A percentile compares a stretch with the other conserved stretches of the same genome.
These are phyloP conservation scores for Pisolithus microcarpus DNA, from an alignment of 768 basidiomycete species.

Conservation along the genomic window DNA sequence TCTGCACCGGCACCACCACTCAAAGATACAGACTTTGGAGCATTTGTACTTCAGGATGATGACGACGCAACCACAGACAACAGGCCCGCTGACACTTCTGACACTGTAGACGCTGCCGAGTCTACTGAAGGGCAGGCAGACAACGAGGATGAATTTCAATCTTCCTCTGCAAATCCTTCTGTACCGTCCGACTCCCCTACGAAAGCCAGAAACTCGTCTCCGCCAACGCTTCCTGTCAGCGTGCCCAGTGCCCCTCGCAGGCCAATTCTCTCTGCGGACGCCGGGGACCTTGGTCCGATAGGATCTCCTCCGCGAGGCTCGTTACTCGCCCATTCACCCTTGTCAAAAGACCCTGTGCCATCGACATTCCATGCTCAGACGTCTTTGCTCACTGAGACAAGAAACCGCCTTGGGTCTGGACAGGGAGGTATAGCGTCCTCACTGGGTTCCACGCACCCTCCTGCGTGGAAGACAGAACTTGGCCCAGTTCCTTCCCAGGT, in stretches of 20 bases:
- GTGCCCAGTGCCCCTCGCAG: conserved; percentile 43
- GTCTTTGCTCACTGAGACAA: conserved; percentile 31
- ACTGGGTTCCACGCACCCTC: conserved; percentile 35
- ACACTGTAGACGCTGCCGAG: conserved; percentile 13
- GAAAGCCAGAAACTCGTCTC: conserved; percentile 30
- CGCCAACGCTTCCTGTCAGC: conserved; percentile 49
- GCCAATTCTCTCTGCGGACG: conserved; percentile 27
- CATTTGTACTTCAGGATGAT: conserved; percentile 62
- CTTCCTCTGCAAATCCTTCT: conserved; percentile 1
- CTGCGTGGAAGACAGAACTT: conserved; percentile 23
- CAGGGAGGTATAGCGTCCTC: conserved; percentile 53
- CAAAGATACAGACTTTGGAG: conserved; percentile 67
- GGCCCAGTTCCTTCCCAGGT: conserved; percentile 18
- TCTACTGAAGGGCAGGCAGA: conserved; percentile 8
- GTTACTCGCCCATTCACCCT: conserved; percentile 48
- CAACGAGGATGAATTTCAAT: conserved; percentile 2
- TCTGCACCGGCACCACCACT: conserved; percentile 75
- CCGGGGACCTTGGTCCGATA: conserved; percentile 71
- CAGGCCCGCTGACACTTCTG: neutral
- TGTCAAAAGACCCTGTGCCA: conserved; percentile 28
- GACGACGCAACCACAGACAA: conserved; percentile 20
- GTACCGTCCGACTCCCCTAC: conserved; percentile 8
- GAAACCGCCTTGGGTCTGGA: conserved; percentile 22
- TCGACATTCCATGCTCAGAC: conserved; percentile 79
- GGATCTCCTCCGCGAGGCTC: conserved; percentile 65